Percentiles rank a stretch among this genome's conserved stretches.
Evolutionary conservation across 768 basidiomycete species (phyloP).

Genomic region (Cyathus striatus): DNA sequence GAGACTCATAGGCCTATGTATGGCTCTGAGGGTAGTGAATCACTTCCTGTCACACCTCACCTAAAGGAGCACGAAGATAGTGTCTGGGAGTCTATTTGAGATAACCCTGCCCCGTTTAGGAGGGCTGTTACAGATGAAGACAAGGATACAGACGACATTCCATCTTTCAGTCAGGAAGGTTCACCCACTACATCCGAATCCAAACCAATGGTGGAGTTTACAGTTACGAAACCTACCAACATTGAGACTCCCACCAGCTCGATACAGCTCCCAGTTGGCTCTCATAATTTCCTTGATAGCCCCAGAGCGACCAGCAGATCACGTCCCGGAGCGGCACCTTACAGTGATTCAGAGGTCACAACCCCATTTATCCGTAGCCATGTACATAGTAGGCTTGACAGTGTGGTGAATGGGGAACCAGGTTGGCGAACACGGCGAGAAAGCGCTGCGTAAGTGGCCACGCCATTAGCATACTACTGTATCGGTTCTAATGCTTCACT

Average conservation of each 20-base stretch:
- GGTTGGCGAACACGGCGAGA: conserved; percentile 87
- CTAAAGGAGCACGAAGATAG: conserved; percentile 35
- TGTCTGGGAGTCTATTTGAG: conserved; percentile 43
- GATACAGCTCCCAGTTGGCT: conserved; percentile 77
- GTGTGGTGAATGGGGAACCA: conserved; percentile 47
- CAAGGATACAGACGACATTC: conserved; percentile 45
- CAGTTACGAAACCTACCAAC: conserved; percentile 45
- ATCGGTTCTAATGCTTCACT: conserved; percentile 1
- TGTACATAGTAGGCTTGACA: conserved; percentile 73
- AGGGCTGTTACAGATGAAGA: conserved; percentile 74
- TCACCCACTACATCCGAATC: conserved; percentile 36
- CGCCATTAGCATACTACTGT: conserved; percentile 5
- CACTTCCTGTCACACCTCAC: conserved; percentile 46
- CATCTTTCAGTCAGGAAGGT: conserved; percentile 38
- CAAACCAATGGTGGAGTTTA: conserved; percentile 56
- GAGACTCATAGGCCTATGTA: conserved; percentile 58
- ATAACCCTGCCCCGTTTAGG: conserved; percentile 72
- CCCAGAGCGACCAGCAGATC: conserved; percentile 44
- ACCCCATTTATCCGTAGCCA: conserved; percentile 85
- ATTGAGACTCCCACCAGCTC: conserved; percentile 55
- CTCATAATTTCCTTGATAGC: conserved; percentile 67
- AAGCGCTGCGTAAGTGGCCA: conserved; percentile 73
- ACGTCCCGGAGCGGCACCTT: conserved; percentile 64
- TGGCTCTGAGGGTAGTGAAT: conserved; percentile 51
- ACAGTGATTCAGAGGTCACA: conserved; percentile 65